phyloP scores from a whole-genome alignment of 805 yeast species.

The Lachancea sp. region DNA sequence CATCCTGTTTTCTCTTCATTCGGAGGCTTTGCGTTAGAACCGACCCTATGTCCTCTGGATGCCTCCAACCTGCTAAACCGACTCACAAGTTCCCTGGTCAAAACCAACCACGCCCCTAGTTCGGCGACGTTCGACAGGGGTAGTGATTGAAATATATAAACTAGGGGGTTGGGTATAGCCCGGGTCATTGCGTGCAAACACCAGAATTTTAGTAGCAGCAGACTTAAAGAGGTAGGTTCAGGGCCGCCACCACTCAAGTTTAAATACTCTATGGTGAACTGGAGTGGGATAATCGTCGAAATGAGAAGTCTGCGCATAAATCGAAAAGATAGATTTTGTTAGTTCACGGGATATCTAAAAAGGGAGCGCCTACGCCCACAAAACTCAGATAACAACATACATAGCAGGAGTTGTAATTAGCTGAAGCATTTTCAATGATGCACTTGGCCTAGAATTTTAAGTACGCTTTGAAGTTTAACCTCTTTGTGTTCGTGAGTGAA shows the following conservation, averaged over 20 bases:
- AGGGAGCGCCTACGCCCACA: too few species aligned
- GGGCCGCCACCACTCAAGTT: constrained; percentile 1
- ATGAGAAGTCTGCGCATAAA: constrained; percentile 8
- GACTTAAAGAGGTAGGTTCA: not conserved
- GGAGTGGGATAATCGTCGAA: constrained; percentile 21
- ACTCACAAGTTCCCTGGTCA: constrained; percentile 7
- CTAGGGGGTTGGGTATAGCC: constrained; percentile 8
- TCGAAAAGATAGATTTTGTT: too few species aligned
- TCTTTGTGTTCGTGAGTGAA: not conserved
- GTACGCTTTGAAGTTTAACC: not conserved
- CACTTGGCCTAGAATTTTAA: not conserved
- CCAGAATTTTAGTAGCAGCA: constrained; percentile 11
- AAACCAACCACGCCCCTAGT: constrained; percentile 7
- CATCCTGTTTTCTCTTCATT: not conserved
- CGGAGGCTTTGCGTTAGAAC: not conserved
- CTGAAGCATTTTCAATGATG: constrained; percentile 5
- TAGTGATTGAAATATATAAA: constrained; percentile 8
- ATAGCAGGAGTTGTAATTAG: constrained; percentile 7
- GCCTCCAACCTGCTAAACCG: not conserved
- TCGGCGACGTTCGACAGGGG: constrained; percentile 9
- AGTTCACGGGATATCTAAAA: too few species aligned
- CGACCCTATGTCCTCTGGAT: not conserved
- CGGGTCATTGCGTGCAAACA: constrained; percentile 9
- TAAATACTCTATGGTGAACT: constrained; percentile 20
- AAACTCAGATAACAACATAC: constrained; percentile 5